Base-by-base conservation (phyloP, 2,329 filamentous ascomycete genomes). In the Zasmidium cellare region DNA sequence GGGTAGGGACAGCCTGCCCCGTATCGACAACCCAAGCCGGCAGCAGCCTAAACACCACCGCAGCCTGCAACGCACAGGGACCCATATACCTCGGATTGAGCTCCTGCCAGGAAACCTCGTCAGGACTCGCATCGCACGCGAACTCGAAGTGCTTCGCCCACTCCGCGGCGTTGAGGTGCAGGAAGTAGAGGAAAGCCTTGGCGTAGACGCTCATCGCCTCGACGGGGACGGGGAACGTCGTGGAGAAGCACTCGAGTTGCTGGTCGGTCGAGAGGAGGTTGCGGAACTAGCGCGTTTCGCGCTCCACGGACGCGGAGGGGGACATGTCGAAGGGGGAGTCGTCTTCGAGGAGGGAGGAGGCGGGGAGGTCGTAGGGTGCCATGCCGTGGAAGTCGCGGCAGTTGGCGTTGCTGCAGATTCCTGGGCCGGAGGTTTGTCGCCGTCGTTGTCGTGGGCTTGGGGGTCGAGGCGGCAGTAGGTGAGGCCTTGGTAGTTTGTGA, bases 1-100 rank as follows among this genome's bases (percentile, higher is more conserved):
- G 35, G 7, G 35, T 25, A 6, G 57, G 56, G 46, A 59, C 50
- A 14, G 49, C n/a, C 20, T 35, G 25, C 16, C n/a, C 16, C 6
- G 35, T 41, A 14, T 41, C 35, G 12, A n/a, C 16, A 3, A 41
- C 35, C 35, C 35, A 41, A 18, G 35, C 35, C 12, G 35, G 35
- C 6, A 50, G 57, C 1, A 59, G 50, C 20, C 46, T 31, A 3
- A 2, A 19, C 3, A 12, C 25, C 25, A 14, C 38, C 2, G 48
- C 24, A 19, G 24, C 12, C 45, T 59, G 55, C 23, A 62, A 45
- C n/a, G 46, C 44, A 2, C n/a, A 18, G 9, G 53, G 51, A 12
- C 11, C 44, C 28, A 64, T 46, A n/a, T 57, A 58, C 9, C 51
- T 49, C 9, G 59, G 61, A 25, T 64, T 64, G 18, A 64, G 55